Evolutionary conservation across 2,329 filamentous ascomycete genomes (phyloP).

Genomic region (Colletotrichum spaethianum): DNA sequence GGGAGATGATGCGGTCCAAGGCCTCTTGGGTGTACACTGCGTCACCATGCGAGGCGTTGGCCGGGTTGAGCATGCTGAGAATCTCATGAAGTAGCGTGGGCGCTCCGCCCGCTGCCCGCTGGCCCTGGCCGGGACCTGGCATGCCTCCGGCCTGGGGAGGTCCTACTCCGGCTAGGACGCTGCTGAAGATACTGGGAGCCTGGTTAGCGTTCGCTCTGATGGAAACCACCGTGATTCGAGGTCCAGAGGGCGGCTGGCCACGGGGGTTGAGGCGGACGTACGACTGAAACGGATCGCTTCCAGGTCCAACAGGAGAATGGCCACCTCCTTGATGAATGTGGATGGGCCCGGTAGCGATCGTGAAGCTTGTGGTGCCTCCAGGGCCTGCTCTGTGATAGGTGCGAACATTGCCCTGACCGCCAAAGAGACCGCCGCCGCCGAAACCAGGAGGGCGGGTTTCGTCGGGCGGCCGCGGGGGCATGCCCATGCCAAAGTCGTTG

Average conservation of each 20-base stretch:
- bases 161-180: conserved; percentile 58
- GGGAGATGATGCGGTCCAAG: conserved; percentile 88
- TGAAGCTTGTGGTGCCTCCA: conserved; percentile 63
- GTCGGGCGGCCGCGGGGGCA: conserved; percentile 27
- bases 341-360: conserved; percentile 59
- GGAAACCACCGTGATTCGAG: conserved; percentile 39
- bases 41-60: conserved; percentile 76
- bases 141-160: conserved; percentile 50
- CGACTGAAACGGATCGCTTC: conserved; percentile 63
- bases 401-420: conserved; percentile 52
- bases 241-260: conserved; percentile 29
- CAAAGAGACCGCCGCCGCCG: conserved; percentile 43
- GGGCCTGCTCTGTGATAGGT: conserved; percentile 55
- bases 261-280: conserved; percentile 51
- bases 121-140: conserved; percentile 27
- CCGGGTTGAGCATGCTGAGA: conserved; percentile 67
- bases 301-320: conserved; percentile 30
- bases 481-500: conserved; percentile 51
- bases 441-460: conserved; percentile 40
- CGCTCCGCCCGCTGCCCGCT: conserved; percentile 27
- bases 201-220: conserved; percentile 50
- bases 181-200: conserved; percentile 60
- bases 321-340: conserved; percentile 42
- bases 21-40: conserved; percentile 93
- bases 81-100: conserved; percentile 64